These are phyloP conservation scores for Naegleria lovaniensis DNA, from an alignment of 208 protist genomes.

Conservation along the genomic window DNA sequence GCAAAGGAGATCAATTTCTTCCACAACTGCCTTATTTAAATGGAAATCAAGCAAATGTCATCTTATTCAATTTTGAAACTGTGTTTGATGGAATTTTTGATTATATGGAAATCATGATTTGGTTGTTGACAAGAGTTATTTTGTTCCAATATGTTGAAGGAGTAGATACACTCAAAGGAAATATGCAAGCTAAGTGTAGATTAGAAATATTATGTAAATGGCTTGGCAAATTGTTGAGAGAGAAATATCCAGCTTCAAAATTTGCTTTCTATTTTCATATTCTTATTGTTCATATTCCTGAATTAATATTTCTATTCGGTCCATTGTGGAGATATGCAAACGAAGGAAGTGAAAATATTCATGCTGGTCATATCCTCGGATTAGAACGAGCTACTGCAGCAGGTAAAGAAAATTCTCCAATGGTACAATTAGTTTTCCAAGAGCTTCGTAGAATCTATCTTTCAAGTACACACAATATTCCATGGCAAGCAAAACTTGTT, in stretches of 20 bases:
- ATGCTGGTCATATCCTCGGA: background rate
- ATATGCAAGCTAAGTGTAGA: background rate
- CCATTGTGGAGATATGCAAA: background rate
- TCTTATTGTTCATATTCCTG: background rate
- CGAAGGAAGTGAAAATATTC: background rate
- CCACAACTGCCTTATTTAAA: background rate
- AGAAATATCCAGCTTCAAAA: background rate
- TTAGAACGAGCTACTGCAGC: background rate
- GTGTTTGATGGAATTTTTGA: background rate
- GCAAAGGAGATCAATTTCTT: background rate
- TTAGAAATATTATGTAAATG: background rate
- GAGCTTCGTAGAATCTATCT: background rate
- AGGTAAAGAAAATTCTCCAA: background rate
- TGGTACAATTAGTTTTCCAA: background rate
- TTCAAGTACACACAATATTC: background rate
- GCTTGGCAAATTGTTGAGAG: background rate
- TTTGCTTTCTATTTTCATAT: background rate
- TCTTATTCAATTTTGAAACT: background rate
- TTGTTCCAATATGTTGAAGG: background rate
- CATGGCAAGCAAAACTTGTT: background rate
- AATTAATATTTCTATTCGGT: background rate
- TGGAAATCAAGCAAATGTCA: background rate
- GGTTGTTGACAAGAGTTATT: background rate
- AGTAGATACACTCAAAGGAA: too few species aligned
- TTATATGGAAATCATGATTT: background rate